Percentiles rank a stretch among this genome's conserved stretches.
These are phyloP conservation scores for Casuarina equisetifolia DNA, from an alignment of 306 rosid genomes.

Conservation along the genomic window DNA sequence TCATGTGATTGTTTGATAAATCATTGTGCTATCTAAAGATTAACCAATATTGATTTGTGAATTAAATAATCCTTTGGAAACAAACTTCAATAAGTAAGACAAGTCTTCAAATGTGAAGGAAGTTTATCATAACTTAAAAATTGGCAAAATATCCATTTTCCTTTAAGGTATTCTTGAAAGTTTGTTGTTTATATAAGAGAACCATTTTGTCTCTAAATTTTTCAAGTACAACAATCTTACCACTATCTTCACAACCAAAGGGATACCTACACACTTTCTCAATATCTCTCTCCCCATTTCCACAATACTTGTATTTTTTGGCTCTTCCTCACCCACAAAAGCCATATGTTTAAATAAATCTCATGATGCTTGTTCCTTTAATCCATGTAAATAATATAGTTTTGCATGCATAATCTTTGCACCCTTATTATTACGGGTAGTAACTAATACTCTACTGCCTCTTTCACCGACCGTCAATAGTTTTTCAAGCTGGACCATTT, in stretches of 20 bases:
- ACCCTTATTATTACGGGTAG: slow-evolving; percentile 33
- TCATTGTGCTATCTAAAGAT: slow-evolving; percentile 44
- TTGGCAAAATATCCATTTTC: slow-evolving; percentile 23
- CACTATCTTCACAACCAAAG: slow-evolving; percentile 26
- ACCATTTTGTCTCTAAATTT: slow-evolving; percentile 35
- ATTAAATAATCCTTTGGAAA: slow-evolving; percentile 37
- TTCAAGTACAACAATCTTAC: slow-evolving; percentile 33
- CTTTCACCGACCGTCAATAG: slow-evolving; percentile 17
- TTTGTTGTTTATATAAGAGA: slow-evolving; percentile 32
- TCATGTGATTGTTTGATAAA: slow-evolving; percentile 19
- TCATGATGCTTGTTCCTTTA: slow-evolving; percentile 22
- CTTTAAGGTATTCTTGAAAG: slow-evolving; percentile 20
- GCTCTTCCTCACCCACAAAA: too few species aligned
- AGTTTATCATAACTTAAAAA: slow-evolving; percentile 24
- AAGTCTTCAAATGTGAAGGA: slow-evolving; percentile 35
- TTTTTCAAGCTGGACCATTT: background rate
- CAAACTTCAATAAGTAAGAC: slow-evolving; percentile 42
- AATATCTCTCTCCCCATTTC: slow-evolving; percentile 29
- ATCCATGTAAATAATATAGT: slow-evolving; percentile 21
- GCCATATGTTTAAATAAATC: too few species aligned
- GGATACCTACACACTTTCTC: slow-evolving; percentile 17
- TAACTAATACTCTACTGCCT: slow-evolving; percentile 39
- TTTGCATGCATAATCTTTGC: slow-evolving; percentile 11
- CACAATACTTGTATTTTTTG: background rate
- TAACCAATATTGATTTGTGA: slow-evolving; percentile 22